Percentiles rank a stretch among this genome's conserved stretches.
phyloP scores from a whole-genome alignment of 169 alveolate genomes.

The Plasmodium berghei region DNA sequence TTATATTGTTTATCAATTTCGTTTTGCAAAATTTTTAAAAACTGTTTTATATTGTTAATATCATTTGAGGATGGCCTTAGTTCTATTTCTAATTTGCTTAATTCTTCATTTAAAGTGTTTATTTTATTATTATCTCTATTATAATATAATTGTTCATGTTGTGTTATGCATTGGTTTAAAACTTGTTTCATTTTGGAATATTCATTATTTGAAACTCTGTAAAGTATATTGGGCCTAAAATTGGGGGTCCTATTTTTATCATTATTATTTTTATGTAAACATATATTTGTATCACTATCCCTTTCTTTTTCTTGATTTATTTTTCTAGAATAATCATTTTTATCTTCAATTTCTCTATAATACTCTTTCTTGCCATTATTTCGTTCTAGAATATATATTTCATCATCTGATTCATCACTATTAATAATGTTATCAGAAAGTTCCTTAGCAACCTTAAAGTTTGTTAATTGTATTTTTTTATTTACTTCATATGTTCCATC shows the following conservation, averaged over 20 bases:
- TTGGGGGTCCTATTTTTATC: too few relatives aligned
- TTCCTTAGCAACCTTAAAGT: constrained; percentile 26
- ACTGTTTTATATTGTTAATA: constrained; percentile 39
- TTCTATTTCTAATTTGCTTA: constrained; percentile 31
- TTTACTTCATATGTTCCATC: constrained; percentile 13
- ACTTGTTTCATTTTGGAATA: constrained; percentile 17
- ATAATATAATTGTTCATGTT: constrained; percentile 11
- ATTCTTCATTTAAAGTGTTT: constrained; percentile 41
- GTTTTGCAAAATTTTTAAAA: constrained; percentile 51
- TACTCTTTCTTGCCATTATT: too few relatives aligned
- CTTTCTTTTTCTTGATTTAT: too few relatives aligned
- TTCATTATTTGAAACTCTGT: neutral
- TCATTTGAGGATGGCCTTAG: constrained; percentile 66
- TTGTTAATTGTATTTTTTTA: constrained; percentile 53
- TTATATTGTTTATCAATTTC: constrained; percentile 71
- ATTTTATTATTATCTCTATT: neutral
- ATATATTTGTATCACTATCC: too few relatives aligned
- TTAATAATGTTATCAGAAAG: neutral
- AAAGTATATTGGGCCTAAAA: too few relatives aligned
- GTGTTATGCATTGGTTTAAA: constrained; percentile 13
- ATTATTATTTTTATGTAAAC: too few relatives aligned
- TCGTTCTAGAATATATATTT: neutral
- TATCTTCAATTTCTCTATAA: too few relatives aligned
- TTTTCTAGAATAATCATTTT: too few relatives aligned
- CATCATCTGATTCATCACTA: constrained; percentile 74